phyloP scores from a whole-genome alignment of 176 grass and related monocot species.

The Neostapfia colusana region DNA sequence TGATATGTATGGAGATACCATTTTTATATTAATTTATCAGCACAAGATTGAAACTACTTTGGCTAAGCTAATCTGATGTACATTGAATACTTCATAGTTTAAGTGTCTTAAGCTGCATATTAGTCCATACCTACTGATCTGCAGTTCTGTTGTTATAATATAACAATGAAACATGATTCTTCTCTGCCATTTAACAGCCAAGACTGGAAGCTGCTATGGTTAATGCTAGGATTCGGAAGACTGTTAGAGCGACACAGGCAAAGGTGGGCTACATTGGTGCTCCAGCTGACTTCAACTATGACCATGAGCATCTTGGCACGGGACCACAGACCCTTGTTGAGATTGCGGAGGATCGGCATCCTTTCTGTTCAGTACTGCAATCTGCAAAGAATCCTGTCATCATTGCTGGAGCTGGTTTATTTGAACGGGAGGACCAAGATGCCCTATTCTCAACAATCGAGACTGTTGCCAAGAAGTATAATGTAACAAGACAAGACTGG shows the following conservation, averaged over 20 bases:
- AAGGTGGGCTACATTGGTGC: constrained; percentile 95
- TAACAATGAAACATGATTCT: neutral
- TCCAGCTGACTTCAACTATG: constrained; percentile 89
- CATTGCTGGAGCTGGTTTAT: constrained; percentile 81
- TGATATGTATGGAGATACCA: neutral
- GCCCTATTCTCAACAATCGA: constrained; percentile 72
- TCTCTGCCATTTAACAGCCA: constrained; percentile 56
- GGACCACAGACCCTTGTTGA: constrained; percentile 76
- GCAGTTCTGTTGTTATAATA: neutral
- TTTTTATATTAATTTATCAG: neutral
- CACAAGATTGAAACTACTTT: constrained; percentile 2
- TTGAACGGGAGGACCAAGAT: constrained; percentile 76
- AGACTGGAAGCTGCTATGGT: constrained; percentile 96
- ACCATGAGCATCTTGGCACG: constrained; percentile 78
- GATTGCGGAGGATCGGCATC: constrained; percentile 71
- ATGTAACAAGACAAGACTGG: constrained; percentile 77
- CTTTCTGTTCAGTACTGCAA: constrained; percentile 74
- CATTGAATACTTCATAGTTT: neutral
- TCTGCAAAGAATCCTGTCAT: constrained; percentile 93
- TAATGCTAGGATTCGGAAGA: constrained; percentile 92
- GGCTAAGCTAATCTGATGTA: neutral
- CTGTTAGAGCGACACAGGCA: constrained; percentile 74
- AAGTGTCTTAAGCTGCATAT: neutral
- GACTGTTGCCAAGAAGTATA: constrained; percentile 69
- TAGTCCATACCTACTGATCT: neutral